Conservation (phyloP, 2,329 filamentous ascomycete genomes). For the Monilinia fructicola region DNA sequence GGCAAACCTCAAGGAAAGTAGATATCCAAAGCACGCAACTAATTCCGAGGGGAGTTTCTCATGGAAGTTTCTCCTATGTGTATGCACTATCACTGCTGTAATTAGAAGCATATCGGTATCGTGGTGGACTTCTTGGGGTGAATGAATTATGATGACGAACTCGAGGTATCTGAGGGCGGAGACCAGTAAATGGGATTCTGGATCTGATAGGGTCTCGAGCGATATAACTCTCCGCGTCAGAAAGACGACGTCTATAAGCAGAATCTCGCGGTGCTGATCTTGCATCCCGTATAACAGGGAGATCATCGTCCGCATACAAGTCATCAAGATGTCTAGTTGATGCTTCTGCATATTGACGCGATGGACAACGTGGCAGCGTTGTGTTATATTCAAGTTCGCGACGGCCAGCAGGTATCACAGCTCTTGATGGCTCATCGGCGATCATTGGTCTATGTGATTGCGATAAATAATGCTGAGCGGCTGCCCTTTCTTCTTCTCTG, state of each 20-base stretch:
- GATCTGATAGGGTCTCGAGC: background rate
- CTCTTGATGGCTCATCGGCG: constrained; percentile 17
- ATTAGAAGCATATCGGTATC: constrained; percentile 18
- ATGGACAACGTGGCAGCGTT: background rate
- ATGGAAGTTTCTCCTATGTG: background rate
- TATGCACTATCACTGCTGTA: constrained; percentile 14
- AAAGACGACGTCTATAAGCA: constrained; percentile 12
- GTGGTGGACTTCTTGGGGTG: constrained; percentile 13
- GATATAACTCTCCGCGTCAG: constrained; percentile 15
- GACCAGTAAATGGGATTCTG: constrained; percentile 20
- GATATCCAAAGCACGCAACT: background rate
- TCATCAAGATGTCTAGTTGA: constrained; percentile 9
- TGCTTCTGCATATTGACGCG: constrained; percentile 25
- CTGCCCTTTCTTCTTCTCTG: constrained; percentile 33
- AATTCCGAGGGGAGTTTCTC: background rate
- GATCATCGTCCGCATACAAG: constrained; percentile 7
- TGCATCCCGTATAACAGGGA: background rate
- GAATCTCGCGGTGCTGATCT: constrained; percentile 17
- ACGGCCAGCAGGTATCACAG: constrained; percentile 16
- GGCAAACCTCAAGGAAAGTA: background rate
- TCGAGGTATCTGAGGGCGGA: constrained; percentile 17
- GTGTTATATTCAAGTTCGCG: constrained; percentile 16
- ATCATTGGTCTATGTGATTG: constrained; percentile 23
- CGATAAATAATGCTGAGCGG: constrained; percentile 24
- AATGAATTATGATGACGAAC: constrained; percentile 13